These are phyloP conservation scores for Phytophthora pistaciae DNA, from an alignment of 352 stramenopile genomes.

Conservation along the genomic window DNA sequence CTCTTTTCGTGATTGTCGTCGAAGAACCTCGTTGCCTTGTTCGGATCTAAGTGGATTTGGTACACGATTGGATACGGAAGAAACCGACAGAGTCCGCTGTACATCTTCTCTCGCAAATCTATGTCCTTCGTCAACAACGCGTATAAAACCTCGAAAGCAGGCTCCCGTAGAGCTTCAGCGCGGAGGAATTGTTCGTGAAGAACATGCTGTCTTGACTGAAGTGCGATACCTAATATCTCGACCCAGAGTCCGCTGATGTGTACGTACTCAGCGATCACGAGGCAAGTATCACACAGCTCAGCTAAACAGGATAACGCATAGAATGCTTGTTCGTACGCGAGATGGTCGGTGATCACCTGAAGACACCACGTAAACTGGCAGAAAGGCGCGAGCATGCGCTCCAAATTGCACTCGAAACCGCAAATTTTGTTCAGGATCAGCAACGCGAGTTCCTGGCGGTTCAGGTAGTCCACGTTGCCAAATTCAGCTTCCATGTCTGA, in stretches of 20 bases:
- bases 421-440: slow-evolving; percentile 87
- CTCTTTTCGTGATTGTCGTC: slow-evolving; percentile 88
- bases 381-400: slow-evolving; percentile 80
- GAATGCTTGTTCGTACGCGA: slow-evolving; percentile 83
- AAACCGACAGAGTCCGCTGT: slow-evolving; percentile 74
- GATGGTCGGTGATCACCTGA: slow-evolving; percentile 85
- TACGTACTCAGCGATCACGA: slow-evolving; percentile 80
- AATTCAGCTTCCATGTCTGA: slow-evolving; percentile 73
- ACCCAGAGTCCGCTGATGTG: slow-evolving; percentile 81
- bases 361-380: slow-evolving; percentile 84
- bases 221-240: slow-evolving; percentile 79
- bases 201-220: slow-evolving; percentile 83
- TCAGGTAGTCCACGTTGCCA: slow-evolving; percentile 80
- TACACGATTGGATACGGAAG: slow-evolving; percentile 86
- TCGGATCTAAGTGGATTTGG: slow-evolving; percentile 84
- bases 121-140: slow-evolving; percentile 80
- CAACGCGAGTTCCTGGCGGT: slow-evolving; percentile 77
- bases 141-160: slow-evolving; percentile 86
- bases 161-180: slow-evolving; percentile 76
- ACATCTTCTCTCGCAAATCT: slow-evolving; percentile 75
- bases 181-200: slow-evolving; percentile 85
- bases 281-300: slow-evolving; percentile 80
- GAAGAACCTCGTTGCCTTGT: slow-evolving; percentile 76
- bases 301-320: slow-evolving; percentile 82
- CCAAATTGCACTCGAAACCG: slow-evolving; percentile 72